These are phyloP conservation scores for Rhizomucor pusillus DNA, from an alignment of 371 early-diverging fungal species.

Conservation along the genomic window DNA sequence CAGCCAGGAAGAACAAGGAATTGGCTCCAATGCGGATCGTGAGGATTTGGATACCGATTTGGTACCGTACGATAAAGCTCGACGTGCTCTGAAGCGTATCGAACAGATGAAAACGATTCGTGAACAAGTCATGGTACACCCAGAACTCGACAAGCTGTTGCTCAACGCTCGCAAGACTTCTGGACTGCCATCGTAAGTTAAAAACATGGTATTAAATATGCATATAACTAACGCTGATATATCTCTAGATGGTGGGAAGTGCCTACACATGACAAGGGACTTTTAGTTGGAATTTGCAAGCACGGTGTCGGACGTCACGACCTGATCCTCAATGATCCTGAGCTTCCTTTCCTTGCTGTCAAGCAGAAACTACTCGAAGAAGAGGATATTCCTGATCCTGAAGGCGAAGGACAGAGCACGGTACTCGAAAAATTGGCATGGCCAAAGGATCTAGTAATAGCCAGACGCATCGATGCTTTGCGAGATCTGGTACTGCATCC, in stretches of 20 bases:
- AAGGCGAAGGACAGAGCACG: conserved; percentile 17
- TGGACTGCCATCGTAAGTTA: conserved; percentile 42
- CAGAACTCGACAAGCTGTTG: conserved; percentile 44
- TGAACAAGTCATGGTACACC: conserved; percentile 58
- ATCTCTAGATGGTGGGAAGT: conserved; percentile 69
- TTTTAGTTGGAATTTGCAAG: conserved; percentile 66
- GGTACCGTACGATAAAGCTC: conserved; percentile 68
- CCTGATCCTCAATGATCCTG: conserved; percentile 64
- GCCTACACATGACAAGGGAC: conserved; percentile 65
- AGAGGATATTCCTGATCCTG: conserved; percentile 20
- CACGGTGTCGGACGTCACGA: conserved; percentile 75
- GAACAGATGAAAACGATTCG: conserved; percentile 72
- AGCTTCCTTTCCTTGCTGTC: conserved; percentile 55
- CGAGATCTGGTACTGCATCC: conserved; percentile 59
- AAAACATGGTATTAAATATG: not conserved
- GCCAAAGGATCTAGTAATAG: conserved; percentile 61
- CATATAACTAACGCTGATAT: conserved; percentile 5
- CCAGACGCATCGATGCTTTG: conserved; percentile 58
- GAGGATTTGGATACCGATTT: conserved; percentile 48
- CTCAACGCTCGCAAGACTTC: conserved; percentile 41
- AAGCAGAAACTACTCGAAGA: conserved; percentile 26
- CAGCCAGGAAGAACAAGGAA: conserved; percentile 10
- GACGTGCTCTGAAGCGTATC: conserved; percentile 70
- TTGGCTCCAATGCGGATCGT: conserved; percentile 20
- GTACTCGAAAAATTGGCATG: conserved; percentile 51